A percentile compares a stretch with the other conserved stretches of the same genome.
Conservation (phyloP, 2,329 filamentous ascomycete species). For the Trichoderma brevicompactum region DNA sequence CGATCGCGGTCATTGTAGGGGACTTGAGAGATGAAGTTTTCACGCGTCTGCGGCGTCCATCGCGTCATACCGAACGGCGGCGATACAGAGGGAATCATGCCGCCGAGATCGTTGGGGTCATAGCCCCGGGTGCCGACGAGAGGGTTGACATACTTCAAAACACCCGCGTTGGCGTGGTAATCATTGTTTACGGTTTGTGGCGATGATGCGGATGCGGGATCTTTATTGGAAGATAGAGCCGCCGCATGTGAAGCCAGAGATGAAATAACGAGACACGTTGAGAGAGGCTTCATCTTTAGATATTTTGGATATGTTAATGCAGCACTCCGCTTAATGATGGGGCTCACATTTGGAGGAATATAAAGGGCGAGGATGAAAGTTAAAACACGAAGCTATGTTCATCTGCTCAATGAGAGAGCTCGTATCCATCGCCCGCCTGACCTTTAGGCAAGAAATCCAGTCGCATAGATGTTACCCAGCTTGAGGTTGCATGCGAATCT, state of each 20-base stretch:
- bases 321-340: not conserved
- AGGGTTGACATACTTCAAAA: constrained; percentile 42
- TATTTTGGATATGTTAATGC: not conserved
- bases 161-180: constrained; percentile 40
- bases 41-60: constrained; percentile 54
- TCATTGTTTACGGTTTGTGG: not conserved
- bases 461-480: not conserved
- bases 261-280: not conserved
- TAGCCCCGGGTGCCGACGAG: constrained; percentile 42
- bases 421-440: not conserved
- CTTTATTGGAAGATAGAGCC: not conserved
- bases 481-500: not conserved
- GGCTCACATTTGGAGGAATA: not conserved
- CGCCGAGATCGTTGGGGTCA: constrained; percentile 42
- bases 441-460: not conserved
- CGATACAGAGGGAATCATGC: constrained; percentile 46
- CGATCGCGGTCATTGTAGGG: constrained; percentile 51
- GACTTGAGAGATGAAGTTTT: constrained; percentile 55
- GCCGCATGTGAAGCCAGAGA: not conserved
- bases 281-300: not conserved
- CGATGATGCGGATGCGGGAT: not conserved
- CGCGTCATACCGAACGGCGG: constrained; percentile 54
- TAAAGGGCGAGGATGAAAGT: not conserved
- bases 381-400: too few relatives aligned
- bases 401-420: not conserved